Percentiles rank a stretch among this genome's conserved stretches.
phyloP scores from a whole-genome alignment of 2,329 filamentous ascomycete species.

The Arthrobotrys musiformis region DNA sequence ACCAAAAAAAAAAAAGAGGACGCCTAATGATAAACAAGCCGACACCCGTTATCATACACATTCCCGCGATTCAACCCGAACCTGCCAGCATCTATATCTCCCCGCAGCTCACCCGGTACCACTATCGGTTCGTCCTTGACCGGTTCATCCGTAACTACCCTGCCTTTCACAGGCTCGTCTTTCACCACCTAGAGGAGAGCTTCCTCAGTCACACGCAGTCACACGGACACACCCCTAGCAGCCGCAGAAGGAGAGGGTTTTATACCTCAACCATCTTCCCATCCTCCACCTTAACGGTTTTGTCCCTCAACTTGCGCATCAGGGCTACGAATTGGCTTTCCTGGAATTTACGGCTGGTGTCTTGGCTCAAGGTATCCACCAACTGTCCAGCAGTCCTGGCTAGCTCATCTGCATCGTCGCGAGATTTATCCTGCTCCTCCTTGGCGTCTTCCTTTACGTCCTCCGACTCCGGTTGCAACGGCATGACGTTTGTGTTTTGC shows the following conservation, averaged over 20 bases:
- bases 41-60: slow-evolving; percentile 49
- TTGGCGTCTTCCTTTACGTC: slow-evolving; percentile 51
- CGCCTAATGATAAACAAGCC: slow-evolving; percentile 47
- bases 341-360: slow-evolving; percentile 78
- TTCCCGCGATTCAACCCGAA: slow-evolving; percentile 9
- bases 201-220: not conserved
- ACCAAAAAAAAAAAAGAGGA: not conserved
- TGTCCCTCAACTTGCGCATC: slow-evolving; percentile 79
- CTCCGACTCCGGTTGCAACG: not conserved
- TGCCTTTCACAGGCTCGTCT: too few species aligned
- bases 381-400: slow-evolving; percentile 77
- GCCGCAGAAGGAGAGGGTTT: not conserved
- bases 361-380: slow-evolving; percentile 74
- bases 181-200: not conserved
- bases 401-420: slow-evolving; percentile 73
- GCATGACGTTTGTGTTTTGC: not conserved
- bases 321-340: slow-evolving; percentile 80
- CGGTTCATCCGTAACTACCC: not conserved
- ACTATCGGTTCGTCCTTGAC: not conserved
- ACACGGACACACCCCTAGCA: too few species aligned
- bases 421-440: slow-evolving; percentile 61
- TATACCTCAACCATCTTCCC: slow-evolving; percentile 71
- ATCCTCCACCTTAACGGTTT: slow-evolving; percentile 77
- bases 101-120: not conserved
- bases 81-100: slow-evolving; percentile 39